phyloP scores from a whole-genome alignment of 2,329 filamentous ascomycete species.

The Penicillium italicum region DNA sequence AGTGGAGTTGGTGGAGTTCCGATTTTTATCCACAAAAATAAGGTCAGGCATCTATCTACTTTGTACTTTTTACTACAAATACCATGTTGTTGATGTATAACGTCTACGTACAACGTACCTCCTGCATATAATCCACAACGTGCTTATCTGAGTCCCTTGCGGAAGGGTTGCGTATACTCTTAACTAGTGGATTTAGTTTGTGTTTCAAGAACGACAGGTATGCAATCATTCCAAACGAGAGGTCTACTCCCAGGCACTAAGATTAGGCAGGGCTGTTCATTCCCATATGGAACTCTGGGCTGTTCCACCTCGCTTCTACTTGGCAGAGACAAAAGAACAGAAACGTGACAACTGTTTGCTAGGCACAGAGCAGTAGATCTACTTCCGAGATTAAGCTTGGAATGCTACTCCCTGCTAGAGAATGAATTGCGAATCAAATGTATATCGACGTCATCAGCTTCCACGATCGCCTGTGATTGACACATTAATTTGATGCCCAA shows the following conservation, averaged over 20 bases:
- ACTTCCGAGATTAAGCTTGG: background rate
- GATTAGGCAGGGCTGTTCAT: background rate
- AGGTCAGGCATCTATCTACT: background rate
- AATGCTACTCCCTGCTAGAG: background rate
- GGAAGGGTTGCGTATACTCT: slow-evolving; percentile 13
- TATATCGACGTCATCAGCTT: background rate
- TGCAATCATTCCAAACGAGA: too few species aligned
- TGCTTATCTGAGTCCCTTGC: slow-evolving; percentile 11
- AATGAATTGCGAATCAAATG: slow-evolving; percentile 1
- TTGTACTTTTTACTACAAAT: background rate
- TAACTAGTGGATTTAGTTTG: background rate
- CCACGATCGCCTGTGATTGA: background rate
- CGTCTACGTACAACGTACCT: background rate
- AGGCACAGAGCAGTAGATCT: background rate
- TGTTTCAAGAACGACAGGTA: background rate
- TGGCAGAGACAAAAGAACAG: background rate
- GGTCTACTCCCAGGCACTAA: background rate
- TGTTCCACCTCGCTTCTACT: background rate
- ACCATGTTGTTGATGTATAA: background rate
- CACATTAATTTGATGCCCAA: background rate
- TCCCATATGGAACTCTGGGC: background rate
- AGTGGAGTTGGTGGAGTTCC: slow-evolving; percentile 13
- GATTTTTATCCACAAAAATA: slow-evolving; percentile 1
- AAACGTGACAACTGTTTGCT: background rate
- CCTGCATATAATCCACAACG: background rate